Evolutionary conservation across 345 rosid genomes (phyloP).

Genomic region (Theobroma cacao): DNA sequence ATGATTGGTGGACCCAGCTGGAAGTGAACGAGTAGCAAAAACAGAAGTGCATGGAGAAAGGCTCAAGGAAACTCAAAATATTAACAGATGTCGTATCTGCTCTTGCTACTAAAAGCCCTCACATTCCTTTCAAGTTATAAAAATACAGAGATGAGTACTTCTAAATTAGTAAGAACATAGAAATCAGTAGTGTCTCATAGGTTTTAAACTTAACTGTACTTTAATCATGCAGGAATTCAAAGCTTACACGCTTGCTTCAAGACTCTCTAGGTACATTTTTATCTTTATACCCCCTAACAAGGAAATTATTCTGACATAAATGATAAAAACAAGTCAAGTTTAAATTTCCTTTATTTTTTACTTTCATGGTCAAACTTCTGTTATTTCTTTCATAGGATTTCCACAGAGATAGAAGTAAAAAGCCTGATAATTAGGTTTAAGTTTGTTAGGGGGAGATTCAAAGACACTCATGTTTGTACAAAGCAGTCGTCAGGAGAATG

Average conservation of each 20-base stretch:
- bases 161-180: background rate
- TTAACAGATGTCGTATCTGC: slow-evolving; percentile 92
- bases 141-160: background rate
- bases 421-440: slow-evolving; percentile 16
- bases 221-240: slow-evolving; percentile 76
- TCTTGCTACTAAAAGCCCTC: slow-evolving; percentile 88
- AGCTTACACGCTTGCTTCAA: slow-evolving; percentile 96
- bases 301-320: background rate
- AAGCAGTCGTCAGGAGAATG: slow-evolving; percentile 87
- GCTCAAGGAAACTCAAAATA: slow-evolving; percentile 92
- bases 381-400: background rate
- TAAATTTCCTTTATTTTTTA: no score
- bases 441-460: slow-evolving; percentile 84
- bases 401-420: background rate
- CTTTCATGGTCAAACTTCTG: background rate
- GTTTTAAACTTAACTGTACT: background rate
- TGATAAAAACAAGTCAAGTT: no score
- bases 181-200: background rate
- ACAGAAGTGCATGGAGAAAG: slow-evolving; percentile 94
- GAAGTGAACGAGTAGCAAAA: slow-evolving; percentile 94
- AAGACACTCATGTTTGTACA: slow-evolving; percentile 97
- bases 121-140: slow-evolving; percentile 81
- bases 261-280: slow-evolving; percentile 73
- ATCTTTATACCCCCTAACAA: background rate
- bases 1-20: slow-evolving; percentile 98